Evolutionary conservation across 1,284 basidiomycete genomes (phyloP), one percentile per base, ranked within the genome.

Genomic region (Testicularia cyperi): DNA sequence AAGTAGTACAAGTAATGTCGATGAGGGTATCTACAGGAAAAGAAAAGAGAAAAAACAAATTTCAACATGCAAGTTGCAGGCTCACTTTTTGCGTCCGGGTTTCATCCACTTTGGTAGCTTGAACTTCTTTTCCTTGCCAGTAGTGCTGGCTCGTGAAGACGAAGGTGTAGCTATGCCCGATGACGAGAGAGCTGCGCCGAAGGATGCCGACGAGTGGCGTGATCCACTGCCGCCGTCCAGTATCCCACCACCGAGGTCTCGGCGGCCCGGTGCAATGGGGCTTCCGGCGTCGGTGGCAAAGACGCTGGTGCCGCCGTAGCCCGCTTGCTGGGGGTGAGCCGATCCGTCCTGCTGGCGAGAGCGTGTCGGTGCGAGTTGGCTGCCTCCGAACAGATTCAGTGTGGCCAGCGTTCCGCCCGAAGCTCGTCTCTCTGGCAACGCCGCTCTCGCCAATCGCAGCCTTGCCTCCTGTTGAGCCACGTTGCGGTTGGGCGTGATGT

Each of bases 391-490:
- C 30, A 61, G 44, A 24, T 32, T 46, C 39, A 61, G 51, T 13
- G 51, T 47, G 2, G 51, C 44, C 15, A 61, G 40, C 4, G 57
- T 54, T 5, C 57, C 51, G n/a, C 35, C 57, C 0, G 57, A 55
- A 12, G 46, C 51, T 19, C 57, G 32, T 28, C 58, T 14, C 23
- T 56, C 53, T 13, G 58, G 58, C 10, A 56, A 28, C 6, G 58
- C 58, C 18, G 64, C 64, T n/a, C 51, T 51, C 1, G 64, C 64
- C n/a, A 66, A 44, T 9, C 64, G 35, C 10, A 57, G 34, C 10
- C 58, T 27, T 9, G 64, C 60, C 22, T 55, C 58, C n/a, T 66
- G 53, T 18, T 60, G 49, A 7, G 55, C 52, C 0, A 66, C 51
- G 13, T 38, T 46, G 1, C 58, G 53, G 15, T 66, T 62, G 6